These are phyloP conservation scores for Mucor mucedo DNA, from an alignment of 371 early-diverging fungal genomes.

Conservation along the genomic window DNA sequence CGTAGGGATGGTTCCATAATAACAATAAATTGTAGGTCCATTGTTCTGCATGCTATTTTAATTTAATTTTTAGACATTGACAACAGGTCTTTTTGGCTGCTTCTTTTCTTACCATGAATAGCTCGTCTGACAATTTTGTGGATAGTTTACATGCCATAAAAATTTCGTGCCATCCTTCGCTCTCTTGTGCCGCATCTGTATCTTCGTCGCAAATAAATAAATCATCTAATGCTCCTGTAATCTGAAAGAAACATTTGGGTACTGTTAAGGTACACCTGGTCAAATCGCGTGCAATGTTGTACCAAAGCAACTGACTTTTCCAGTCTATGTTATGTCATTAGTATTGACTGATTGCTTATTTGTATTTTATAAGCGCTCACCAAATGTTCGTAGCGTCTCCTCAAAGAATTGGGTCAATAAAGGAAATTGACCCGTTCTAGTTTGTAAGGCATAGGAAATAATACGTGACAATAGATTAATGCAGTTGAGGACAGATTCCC, in stretches of 20 bases:
- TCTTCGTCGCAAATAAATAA: not conserved
- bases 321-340: slow-evolving; percentile 23
- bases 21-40: slow-evolving; percentile 32
- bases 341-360: not conserved
- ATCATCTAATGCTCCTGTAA: slow-evolving; percentile 20
- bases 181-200: not conserved
- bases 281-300: slow-evolving; percentile 9
- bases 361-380: slow-evolving; percentile 9
- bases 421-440: not conserved
- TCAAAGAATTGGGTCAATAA: slow-evolving; percentile 1
- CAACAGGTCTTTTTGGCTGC: not conserved
- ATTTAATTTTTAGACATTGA: not conserved
- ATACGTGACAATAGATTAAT: slow-evolving; percentile 10
- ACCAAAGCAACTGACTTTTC: slow-evolving; percentile 32
- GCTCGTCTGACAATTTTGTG: slow-evolving; percentile 8
- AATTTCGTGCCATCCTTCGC: slow-evolving; percentile 23
- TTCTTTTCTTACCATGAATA: slow-evolving; percentile 24
- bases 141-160: slow-evolving; percentile 36
- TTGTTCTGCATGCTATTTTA: slow-evolving; percentile 6
- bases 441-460: not conserved
- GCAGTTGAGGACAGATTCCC: slow-evolving; percentile 13
- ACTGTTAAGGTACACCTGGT: slow-evolving; percentile 8
- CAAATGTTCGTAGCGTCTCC: slow-evolving; percentile 5
- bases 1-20: slow-evolving; percentile 32
- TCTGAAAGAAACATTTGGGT: slow-evolving; percentile 10